These are phyloP conservation scores for Acer saccharum DNA, from an alignment of 345 rosid species.

Conservation along the genomic window DNA sequence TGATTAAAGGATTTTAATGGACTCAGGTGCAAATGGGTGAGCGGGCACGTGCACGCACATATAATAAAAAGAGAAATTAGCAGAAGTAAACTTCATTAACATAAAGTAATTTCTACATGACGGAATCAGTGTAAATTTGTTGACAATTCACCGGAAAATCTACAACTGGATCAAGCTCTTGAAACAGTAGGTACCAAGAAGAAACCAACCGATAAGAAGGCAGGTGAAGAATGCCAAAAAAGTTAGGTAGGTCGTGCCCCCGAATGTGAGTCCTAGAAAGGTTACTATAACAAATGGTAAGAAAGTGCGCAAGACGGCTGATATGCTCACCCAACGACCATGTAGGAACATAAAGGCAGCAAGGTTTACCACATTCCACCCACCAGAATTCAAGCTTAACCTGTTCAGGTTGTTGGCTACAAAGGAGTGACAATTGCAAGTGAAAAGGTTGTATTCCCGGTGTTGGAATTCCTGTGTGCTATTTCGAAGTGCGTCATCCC, in stretches of 20 bases:
- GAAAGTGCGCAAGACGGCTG: slow-evolving; percentile 51
- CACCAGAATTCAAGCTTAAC: slow-evolving; percentile 61
- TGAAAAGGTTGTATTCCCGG: slow-evolving; percentile 71
- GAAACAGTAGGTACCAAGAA: slow-evolving; percentile 78
- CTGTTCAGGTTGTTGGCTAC: slow-evolving; percentile 92
- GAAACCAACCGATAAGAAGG: slow-evolving; percentile 78
- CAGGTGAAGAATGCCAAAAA: slow-evolving; percentile 51
- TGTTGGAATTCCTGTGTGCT: slow-evolving; percentile 87
- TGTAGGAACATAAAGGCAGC: slow-evolving; percentile 68
- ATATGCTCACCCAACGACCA: slow-evolving; percentile 78
- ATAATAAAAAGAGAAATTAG: background rate
- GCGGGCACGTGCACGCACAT: too few species aligned
- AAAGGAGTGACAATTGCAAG: slow-evolving; percentile 96
- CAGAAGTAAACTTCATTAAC: background rate
- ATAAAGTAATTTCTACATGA: too few species aligned
- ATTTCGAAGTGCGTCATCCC: slow-evolving; percentile 78
- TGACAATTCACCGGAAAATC: slow-evolving; percentile 9
- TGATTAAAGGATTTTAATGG: background rate
- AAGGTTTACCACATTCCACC: slow-evolving; percentile 92
- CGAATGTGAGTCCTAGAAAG: slow-evolving; percentile 56
- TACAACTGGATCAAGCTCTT: slow-evolving; percentile 71
- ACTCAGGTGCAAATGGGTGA: background rate
- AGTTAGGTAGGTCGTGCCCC: slow-evolving; percentile 62
- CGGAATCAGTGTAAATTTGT: background rate
- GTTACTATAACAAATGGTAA: slow-evolving; percentile 56